Evolutionary conservation across 139 green algal species (phyloP).

Genomic region (Micractinium conductrix): DNA sequence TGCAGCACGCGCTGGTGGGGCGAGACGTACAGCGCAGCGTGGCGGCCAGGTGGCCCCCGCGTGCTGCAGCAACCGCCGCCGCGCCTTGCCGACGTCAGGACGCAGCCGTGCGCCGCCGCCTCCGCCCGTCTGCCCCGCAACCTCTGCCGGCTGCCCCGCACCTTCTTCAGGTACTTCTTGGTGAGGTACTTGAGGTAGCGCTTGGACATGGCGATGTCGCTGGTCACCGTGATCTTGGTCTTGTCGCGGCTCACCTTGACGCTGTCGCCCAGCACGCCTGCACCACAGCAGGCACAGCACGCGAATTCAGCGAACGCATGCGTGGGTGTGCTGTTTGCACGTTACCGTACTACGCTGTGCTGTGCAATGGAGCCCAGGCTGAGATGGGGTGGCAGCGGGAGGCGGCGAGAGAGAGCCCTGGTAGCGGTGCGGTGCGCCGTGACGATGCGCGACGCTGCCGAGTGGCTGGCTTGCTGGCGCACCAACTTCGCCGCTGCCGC

Average conservation of each 20-base stretch:
- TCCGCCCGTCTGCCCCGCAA: no score
- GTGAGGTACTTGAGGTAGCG: constrained; percentile 98
- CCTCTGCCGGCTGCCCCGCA: neutral
- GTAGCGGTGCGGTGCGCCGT: no score
- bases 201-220: constrained; percentile 89
- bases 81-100: neutral
- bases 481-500: neutral
- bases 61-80: neutral
- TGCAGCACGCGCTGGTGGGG: neutral
- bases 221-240: constrained; percentile 90
- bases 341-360: no score
- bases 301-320: neutral
- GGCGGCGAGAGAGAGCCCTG: no score
- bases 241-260: constrained; percentile 91
- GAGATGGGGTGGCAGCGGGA: no score
- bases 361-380: no score
- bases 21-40: no score
- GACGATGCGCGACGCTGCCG: no score
- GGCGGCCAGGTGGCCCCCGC: no score
- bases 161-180: constrained; percentile 99
- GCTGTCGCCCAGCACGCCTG: constrained; percentile 88
- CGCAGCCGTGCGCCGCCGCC: no score
- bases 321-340: no score
- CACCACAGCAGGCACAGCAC: neutral
- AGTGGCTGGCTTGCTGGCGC: neutral